phyloP scores from a whole-genome alignment of 208 protist genomes.

The Novymonas esmeraldas region DNA sequence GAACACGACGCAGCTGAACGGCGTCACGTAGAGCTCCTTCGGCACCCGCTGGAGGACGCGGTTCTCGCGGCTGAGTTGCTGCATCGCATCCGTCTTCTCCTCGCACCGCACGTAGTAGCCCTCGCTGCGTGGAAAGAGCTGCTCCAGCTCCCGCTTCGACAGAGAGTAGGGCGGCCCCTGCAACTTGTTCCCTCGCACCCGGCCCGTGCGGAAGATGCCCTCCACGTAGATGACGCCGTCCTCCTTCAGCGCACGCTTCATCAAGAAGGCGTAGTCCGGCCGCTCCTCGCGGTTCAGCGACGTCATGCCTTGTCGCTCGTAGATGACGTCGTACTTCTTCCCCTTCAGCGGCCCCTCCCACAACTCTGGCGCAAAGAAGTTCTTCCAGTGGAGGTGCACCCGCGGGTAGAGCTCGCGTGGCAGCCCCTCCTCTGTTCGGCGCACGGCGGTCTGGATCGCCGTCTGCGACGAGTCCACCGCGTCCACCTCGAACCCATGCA shows the following conservation, averaged over 20 bases:
- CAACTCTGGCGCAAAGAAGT: conserved; percentile 83
- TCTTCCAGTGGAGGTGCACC: conserved; percentile 72
- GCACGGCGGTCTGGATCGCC: conserved; percentile 70
- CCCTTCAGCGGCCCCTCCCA: conserved; percentile 64
- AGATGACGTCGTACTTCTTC: conserved; percentile 83
- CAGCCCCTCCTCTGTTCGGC: conserved; percentile 63
- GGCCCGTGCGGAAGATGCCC: conserved; percentile 85
- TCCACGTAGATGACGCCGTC: conserved; percentile 90
- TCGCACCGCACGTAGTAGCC: conserved; percentile 89
- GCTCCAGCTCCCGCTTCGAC: conserved; percentile 66
- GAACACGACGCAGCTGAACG: conserved; percentile 88
- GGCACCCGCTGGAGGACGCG: conserved; percentile 78
- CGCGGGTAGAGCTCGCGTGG: conserved; percentile 36
- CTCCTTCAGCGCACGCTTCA: conserved; percentile 82
- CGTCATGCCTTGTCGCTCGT: conserved; percentile 87
- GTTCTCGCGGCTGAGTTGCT: conserved; percentile 79
- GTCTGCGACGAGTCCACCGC: conserved; percentile 81
- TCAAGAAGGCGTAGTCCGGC: conserved; percentile 80
- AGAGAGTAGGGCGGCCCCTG: conserved; percentile 77
- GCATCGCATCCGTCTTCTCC: conserved; percentile 85
- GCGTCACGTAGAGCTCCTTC: conserved; percentile 82
- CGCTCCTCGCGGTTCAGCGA: conserved; percentile 81
- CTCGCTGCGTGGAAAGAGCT: conserved; percentile 68
- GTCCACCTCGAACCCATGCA: conserved; percentile 85
- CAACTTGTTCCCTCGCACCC: conserved; percentile 83